Percentiles rank a stretch among this genome's conserved stretches.
These are phyloP conservation scores for Allium cepa DNA, from an alignment of 106 monocot genomes.

Conservation along the genomic window DNA sequence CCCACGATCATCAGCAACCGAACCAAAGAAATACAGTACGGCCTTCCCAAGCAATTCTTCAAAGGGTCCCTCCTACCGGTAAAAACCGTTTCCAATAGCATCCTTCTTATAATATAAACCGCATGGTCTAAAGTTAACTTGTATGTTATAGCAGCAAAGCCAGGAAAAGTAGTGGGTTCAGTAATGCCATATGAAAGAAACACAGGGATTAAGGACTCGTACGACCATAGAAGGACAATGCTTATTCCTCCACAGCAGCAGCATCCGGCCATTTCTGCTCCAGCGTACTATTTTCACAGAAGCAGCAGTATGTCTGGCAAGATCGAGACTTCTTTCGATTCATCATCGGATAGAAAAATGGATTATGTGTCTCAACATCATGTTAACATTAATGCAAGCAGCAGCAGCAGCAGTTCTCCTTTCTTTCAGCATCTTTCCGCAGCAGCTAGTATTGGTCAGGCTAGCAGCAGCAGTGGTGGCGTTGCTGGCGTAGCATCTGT, in stretches of 20 bases:
- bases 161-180: slow-evolving; percentile 65
- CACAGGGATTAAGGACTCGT: slow-evolving; percentile 23
- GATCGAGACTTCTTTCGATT: slow-evolving; percentile 8
- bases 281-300: slow-evolving; percentile 30
- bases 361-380: slow-evolving; percentile 11
- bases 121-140: background rate
- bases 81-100: slow-evolving; percentile 10
- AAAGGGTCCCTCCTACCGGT: slow-evolving; percentile 18
- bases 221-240: slow-evolving; percentile 60
- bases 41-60: slow-evolving; percentile 16
- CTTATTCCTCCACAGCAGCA: slow-evolving; percentile 34
- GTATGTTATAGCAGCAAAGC: slow-evolving; percentile 46
- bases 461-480: slow-evolving; percentile 20
- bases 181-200: slow-evolving; percentile 53
- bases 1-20: slow-evolving; percentile 21
- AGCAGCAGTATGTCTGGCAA: slow-evolving; percentile 9
- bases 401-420: slow-evolving; percentile 46
- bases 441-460: slow-evolving; percentile 15
- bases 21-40: slow-evolving; percentile 21
- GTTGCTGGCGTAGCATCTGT: slow-evolving; percentile 29
- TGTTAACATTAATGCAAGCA: slow-evolving; percentile 27
- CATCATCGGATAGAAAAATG: slow-evolving; percentile 2
- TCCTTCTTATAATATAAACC: background rate
- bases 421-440: slow-evolving; percentile 30
- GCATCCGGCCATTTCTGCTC: slow-evolving; percentile 19